Base-by-base conservation (phyloP, 2,329 filamentous ascomycete genomes). In the Alternaria metachromatica region DNA sequence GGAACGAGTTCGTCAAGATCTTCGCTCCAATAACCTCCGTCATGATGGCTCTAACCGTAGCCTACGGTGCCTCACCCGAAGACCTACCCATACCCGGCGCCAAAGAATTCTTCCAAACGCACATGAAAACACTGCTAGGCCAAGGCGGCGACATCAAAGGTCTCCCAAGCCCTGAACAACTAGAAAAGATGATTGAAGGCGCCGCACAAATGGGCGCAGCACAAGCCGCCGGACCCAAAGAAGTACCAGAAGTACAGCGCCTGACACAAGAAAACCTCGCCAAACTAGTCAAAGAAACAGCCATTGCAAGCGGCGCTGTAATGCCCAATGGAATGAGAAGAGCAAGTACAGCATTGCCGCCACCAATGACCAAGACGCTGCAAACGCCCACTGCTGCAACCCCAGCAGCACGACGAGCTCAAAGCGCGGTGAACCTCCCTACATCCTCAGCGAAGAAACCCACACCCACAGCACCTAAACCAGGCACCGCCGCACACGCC, bases 1-100 rank as follows among this genome's bases (percentile, higher is more conserved):
- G 83, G 82, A 84, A 85, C 53, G 84, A 85, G 55, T 85, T 85
- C 63, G 77, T 85, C 46, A 82, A 83, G 63, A 85, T 85, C 28
- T 85, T 85, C 66, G 83, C 83, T 1, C 84, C 84, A 0, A 82
- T 86, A 49, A 84, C 83, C 5, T 83, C 83, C n/a, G 80, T 84
- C 18, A 81, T 84, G 69, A 84, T 83, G 66, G 83, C 83, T 3
- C 69, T 85, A 20, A 82, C 81, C 3, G 78, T 81, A 12, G 78
- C 84, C 4, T 83, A 85, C 51, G 74, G 76, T 69, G 75, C 78
- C 4, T 80, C 78, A 5, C 77, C 78, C 9, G 71, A 66, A 23
- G 78, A 80, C 54, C 49, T 79, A 11, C 70, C 69, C 4, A 76
- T 79, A 55, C 77, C 78, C 2, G 77, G 77, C 5, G 78, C 76